Percentiles rank a stretch among this genome's conserved stretches.
Evolutionary conservation across 2,329 filamentous ascomycete genomes (phyloP).

Genomic region (Scytalidium lignicola): DNA sequence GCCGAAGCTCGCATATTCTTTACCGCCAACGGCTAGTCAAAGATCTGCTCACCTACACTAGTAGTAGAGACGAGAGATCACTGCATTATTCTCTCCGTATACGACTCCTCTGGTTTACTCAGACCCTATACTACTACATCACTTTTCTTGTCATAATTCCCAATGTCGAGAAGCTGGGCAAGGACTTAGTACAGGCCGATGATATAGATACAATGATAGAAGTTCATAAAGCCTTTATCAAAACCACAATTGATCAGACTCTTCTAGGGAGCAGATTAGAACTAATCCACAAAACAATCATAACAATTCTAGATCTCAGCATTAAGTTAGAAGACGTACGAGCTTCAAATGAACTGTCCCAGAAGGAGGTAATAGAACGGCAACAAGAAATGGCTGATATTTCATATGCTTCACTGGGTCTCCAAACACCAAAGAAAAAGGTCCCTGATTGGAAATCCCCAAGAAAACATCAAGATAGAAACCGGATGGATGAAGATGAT

Average conservation of each 20-base stretch:
- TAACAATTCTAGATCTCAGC: constrained; percentile 72
- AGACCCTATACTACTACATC: constrained; percentile 69
- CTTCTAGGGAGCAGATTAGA: constrained; percentile 64
- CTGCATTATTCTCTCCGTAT: constrained; percentile 59
- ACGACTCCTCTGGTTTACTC: constrained; percentile 72
- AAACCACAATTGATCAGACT: constrained; percentile 59
- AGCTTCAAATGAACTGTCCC: constrained; percentile 25
- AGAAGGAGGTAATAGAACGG: constrained; percentile 14
- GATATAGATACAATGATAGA: constrained; percentile 80
- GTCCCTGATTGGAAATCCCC: constrained; percentile 19
- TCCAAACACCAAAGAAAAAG: constrained; percentile 24
- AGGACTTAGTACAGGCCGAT: constrained; percentile 51
- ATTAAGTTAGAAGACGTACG: constrained; percentile 63
- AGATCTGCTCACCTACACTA: constrained; percentile 32
- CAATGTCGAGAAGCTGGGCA: constrained; percentile 50
- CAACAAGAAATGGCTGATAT: constrained; percentile 24
- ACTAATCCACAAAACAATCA: constrained; percentile 66
- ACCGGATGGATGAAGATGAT: constrained; percentile 19
- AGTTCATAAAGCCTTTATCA: constrained; percentile 60
- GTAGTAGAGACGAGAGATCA: constrained; percentile 37
- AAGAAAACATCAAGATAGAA: background rate
- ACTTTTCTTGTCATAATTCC: constrained; percentile 66
- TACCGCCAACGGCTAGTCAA: constrained; percentile 46
- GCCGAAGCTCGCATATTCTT: constrained; percentile 64
- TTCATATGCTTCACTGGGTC: constrained; percentile 25